Percentiles rank a stretch among this genome's conserved stretches.
These are phyloP conservation scores for Bertia moriformis DNA, from an alignment of 2,329 filamentous ascomycete species.

Conservation along the genomic window DNA sequence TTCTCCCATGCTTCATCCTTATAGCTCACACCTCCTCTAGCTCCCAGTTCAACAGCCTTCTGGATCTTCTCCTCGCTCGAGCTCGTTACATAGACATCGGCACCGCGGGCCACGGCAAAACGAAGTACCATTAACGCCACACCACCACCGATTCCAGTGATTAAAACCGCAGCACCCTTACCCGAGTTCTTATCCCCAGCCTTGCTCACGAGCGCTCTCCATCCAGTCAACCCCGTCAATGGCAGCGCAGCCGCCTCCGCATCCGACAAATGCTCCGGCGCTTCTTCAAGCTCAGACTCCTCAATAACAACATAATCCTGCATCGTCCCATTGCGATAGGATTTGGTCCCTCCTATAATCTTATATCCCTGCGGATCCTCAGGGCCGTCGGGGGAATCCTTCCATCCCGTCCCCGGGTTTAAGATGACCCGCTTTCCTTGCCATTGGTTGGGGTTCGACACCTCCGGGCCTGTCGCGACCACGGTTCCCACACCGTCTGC, in stretches of 20 bases:
- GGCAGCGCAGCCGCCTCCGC: conserved; percentile 48
- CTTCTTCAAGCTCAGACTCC: conserved; percentile 41
- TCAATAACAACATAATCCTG: conserved; percentile 39
- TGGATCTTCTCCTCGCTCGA: conserved; percentile 45
- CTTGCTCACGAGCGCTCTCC: conserved; percentile 46
- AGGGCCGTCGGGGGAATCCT: conserved; percentile 38
- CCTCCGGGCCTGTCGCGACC: conserved; percentile 24
- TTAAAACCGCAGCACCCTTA: conserved; percentile 31
- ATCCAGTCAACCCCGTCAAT: conserved; percentile 48
- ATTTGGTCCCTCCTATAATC: conserved; percentile 45
- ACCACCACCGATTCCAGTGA: conserved; percentile 54
- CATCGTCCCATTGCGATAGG: conserved; percentile 33
- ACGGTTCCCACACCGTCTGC: conserved; percentile 47
- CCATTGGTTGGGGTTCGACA: conserved; percentile 15
- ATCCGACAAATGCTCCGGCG: conserved; percentile 38
- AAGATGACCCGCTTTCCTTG: conserved; percentile 39
- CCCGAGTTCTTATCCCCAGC: conserved; percentile 30
- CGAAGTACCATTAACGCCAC: conserved; percentile 47
- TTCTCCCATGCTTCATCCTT: conserved; percentile 50
- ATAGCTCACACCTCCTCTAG: conserved; percentile 45
- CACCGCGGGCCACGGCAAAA: conserved; percentile 39
- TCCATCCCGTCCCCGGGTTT: conserved; percentile 49
- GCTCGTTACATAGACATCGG: conserved; percentile 48
- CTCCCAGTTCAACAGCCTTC: conserved; percentile 37
- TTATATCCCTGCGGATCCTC: conserved; percentile 30